These are phyloP conservation scores for Stipa capillata DNA, from an alignment of 176 grass and related monocot species.

Conservation along the genomic window DNA sequence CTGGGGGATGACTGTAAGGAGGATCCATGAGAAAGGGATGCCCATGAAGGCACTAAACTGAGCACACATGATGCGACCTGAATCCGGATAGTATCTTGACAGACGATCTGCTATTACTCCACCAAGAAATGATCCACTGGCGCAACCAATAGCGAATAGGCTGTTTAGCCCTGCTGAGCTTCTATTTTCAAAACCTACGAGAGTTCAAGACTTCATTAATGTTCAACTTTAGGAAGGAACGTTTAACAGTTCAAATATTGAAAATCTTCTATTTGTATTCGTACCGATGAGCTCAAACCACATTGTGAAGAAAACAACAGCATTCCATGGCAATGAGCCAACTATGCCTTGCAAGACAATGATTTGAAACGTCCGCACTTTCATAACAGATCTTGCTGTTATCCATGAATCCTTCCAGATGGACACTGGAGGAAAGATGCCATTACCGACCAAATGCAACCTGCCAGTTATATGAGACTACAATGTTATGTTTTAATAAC, in stretches of 20 bases:
- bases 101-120: conserved; percentile 71
- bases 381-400: conserved; percentile 76
- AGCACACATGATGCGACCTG: conserved; percentile 86
- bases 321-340: conserved; percentile 86
- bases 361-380: conserved; percentile 94
- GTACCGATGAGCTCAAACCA: conserved; percentile 99
- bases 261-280: background rate
- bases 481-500: background rate
- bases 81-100: conserved; percentile 66
- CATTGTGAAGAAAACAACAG: conserved; percentile 98
- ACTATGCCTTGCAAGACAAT: conserved; percentile 98
- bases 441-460: conserved; percentile 41
- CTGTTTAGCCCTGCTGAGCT: conserved; percentile 74
- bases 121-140: conserved; percentile 63
- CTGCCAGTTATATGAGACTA: conserved; percentile 27
- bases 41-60: conserved; percentile 99
- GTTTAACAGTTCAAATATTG: background rate
- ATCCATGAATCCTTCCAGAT: conserved; percentile 81
- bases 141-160: conserved; percentile 78
- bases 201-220: background rate
- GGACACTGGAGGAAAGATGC: conserved; percentile 26
- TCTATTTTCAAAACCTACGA: conserved; percentile 78
- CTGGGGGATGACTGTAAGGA: conserved; percentile 63
- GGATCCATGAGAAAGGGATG: conserved; percentile 84
- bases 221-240: background rate